Conservation (phyloP, 208 protist species). For the Trypanosoma lewisi region DNA sequence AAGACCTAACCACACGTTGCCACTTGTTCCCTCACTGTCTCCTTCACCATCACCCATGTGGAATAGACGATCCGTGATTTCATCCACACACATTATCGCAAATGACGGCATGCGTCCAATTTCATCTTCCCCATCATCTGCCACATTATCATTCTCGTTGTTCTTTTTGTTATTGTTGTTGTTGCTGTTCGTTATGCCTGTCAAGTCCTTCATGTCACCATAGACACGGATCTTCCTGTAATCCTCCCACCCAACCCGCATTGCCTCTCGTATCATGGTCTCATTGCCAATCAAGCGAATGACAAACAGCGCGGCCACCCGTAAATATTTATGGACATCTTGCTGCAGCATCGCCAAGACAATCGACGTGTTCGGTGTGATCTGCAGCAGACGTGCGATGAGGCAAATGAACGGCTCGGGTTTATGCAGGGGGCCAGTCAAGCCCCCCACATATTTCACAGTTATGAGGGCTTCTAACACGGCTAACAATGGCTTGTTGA, state of each 20-base stretch:
- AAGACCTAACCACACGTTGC: slow-evolving; percentile 18
- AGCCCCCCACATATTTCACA: slow-evolving; percentile 41
- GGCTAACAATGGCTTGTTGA: slow-evolving; percentile 65
- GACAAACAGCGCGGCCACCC: slow-evolving; percentile 63
- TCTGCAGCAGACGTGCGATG: slow-evolving; percentile 66
- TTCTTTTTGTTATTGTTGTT: background rate
- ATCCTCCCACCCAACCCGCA: slow-evolving; percentile 55
- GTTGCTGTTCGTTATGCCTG: slow-evolving; percentile 3
- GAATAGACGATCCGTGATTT: slow-evolving; percentile 67
- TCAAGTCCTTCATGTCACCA: slow-evolving; percentile 40
- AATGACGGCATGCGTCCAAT: slow-evolving; percentile 31
- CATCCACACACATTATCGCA: slow-evolving; percentile 53
- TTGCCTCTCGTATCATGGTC: slow-evolving; percentile 44
- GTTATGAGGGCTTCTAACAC: slow-evolving; percentile 60
- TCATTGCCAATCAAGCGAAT: slow-evolving; percentile 68
- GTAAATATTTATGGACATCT: slow-evolving; percentile 79
- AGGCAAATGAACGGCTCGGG: slow-evolving; percentile 72
- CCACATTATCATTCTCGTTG: too few relatives aligned
- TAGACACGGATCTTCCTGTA: slow-evolving; percentile 79
- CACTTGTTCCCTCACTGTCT: slow-evolving; percentile 8
- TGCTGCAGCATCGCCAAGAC: slow-evolving; percentile 70
- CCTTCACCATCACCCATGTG: slow-evolving; percentile 10
- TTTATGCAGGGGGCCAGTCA: slow-evolving; percentile 45
- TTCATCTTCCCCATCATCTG: slow-evolving; percentile 21
- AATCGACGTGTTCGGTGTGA: slow-evolving; percentile 48